phyloP scores from a whole-genome alignment of 495 filamentous ascomycete genomes.

The Penicillium samsonianum region DNA sequence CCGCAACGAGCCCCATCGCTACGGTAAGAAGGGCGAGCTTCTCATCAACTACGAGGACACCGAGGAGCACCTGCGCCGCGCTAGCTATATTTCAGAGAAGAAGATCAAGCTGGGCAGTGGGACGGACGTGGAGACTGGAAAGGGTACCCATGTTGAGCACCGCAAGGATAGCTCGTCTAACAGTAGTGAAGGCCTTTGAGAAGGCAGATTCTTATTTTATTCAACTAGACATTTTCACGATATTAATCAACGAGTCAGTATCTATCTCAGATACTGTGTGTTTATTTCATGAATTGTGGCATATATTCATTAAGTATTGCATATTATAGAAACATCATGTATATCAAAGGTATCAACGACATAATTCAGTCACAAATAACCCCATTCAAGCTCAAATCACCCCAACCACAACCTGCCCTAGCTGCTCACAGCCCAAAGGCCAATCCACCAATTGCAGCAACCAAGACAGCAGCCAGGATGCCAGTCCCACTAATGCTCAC shows the following conservation, averaged over 20 bases:
- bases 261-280: not conserved
- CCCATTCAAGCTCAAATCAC: not conserved
- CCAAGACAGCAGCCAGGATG: constrained; percentile 10
- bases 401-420: not conserved
- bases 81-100: constrained; percentile 33
- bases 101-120: constrained; percentile 14
- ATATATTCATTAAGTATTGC: not conserved
- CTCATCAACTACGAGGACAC: constrained; percentile 61
- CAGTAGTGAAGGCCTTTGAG: constrained; percentile 12
- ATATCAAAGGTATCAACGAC: not conserved
- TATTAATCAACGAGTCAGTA: not conserved
- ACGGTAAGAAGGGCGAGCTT: constrained; percentile 67
- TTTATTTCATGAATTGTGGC: not conserved
- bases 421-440: constrained; percentile 23
- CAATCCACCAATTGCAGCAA: constrained; percentile 18
- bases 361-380: not conserved
- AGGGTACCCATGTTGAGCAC: constrained; percentile 27
- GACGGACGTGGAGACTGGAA: constrained; percentile 28
- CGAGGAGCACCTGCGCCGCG: constrained; percentile 43
- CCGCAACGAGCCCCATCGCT: constrained; percentile 58
- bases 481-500: constrained; percentile 1
- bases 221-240: not conserved
- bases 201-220: not conserved
- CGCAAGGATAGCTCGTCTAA: constrained; percentile 17
- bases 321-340: not conserved